Percentiles rank a stretch among this genome's conserved stretches.
Conservation (phyloP, 2,329 filamentous ascomycete genomes). For the Alternaria longipes region DNA sequence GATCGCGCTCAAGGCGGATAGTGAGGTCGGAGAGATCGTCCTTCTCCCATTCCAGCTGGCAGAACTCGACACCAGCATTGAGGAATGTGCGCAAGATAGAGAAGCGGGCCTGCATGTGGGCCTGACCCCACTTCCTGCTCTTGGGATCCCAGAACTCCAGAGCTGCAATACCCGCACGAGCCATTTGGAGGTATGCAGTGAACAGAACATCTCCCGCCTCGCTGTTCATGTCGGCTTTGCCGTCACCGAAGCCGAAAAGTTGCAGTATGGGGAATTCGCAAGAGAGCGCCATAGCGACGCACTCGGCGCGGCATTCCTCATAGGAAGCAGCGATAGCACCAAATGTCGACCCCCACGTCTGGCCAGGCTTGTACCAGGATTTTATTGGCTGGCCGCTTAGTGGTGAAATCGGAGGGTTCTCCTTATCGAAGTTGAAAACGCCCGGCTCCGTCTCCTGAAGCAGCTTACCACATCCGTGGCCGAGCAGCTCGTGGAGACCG, state of each 20-base stretch:
- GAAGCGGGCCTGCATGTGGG: slow-evolving; percentile 88
- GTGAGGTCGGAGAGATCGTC: slow-evolving; percentile 82
- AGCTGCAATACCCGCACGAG: slow-evolving; percentile 85
- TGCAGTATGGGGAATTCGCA: slow-evolving; percentile 89
- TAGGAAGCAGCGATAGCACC: slow-evolving; percentile 87
- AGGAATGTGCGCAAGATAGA: slow-evolving; percentile 87
- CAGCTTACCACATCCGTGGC: slow-evolving; percentile 92
- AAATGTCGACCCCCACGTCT: slow-evolving; percentile 95
- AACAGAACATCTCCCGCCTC: slow-evolving; percentile 89
- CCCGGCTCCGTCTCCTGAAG: slow-evolving; percentile 87
- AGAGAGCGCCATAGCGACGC: slow-evolving; percentile 88
- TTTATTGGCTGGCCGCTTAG: slow-evolving; percentile 78
- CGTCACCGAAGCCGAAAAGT: slow-evolving; percentile 91
- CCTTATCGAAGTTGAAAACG: slow-evolving; percentile 85
- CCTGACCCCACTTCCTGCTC: slow-evolving; percentile 87
- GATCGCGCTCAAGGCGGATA: slow-evolving; percentile 82
- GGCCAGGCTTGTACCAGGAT: slow-evolving; percentile 92
- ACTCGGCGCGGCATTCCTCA: slow-evolving; percentile 93
- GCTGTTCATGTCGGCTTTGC: slow-evolving; percentile 73
- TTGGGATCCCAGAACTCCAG: slow-evolving; percentile 96
- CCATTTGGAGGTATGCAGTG: slow-evolving; percentile 90
- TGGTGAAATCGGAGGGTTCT: slow-evolving; percentile 83
- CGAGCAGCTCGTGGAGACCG: slow-evolving; percentile 87
- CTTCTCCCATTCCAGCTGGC: slow-evolving; percentile 77
- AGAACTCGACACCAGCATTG: slow-evolving; percentile 85